Percentiles rank a stretch among this genome's conserved stretches.
phyloP scores from a whole-genome alignment of 2,329 filamentous ascomycete species.

The Xylariales sp. region DNA sequence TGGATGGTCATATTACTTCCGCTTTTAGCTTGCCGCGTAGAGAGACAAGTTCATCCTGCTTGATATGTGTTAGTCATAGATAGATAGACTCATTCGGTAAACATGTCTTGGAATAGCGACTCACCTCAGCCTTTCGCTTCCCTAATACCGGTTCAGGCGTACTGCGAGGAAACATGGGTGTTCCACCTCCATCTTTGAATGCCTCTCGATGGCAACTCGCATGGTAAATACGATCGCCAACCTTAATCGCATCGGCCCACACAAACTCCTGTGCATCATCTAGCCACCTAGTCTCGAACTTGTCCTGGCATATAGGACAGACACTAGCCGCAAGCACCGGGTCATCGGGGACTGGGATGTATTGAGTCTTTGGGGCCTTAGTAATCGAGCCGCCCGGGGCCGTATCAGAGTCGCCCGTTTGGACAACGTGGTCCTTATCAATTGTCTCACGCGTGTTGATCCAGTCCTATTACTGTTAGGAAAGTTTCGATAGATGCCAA shows the following conservation, averaged over 20 bases:
- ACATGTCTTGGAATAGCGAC: constrained; percentile 40
- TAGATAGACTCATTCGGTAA: neutral
- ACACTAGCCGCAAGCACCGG: constrained; percentile 77
- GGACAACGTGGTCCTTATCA: constrained; percentile 67
- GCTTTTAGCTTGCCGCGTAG: constrained; percentile 48
- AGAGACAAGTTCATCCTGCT: constrained; percentile 50
- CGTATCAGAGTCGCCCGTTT: constrained; percentile 53
- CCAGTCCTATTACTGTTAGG: constrained; percentile 76
- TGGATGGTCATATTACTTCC: constrained; percentile 41
- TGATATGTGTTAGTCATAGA: constrained; percentile 42
- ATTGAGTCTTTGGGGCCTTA: constrained; percentile 70
- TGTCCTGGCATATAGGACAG: constrained; percentile 95
- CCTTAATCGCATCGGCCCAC: constrained; percentile 87
- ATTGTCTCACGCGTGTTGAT: constrained; percentile 84
- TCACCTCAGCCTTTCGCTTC: constrained; percentile 79
- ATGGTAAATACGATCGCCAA: constrained; percentile 86
- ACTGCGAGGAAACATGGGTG: constrained; percentile 54
- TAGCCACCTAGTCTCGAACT: constrained; percentile 91
- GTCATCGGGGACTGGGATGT: constrained; percentile 86
- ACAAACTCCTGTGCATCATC: constrained; percentile 97
- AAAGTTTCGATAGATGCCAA: neutral
- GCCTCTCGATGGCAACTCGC: constrained; percentile 89
- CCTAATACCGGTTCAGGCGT: constrained; percentile 76
- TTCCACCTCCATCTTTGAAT: constrained; percentile 69
- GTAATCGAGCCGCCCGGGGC: constrained; percentile 53